phyloP scores from a whole-genome alignment of 139 green algal species.

The Chlorella ohadii region DNA sequence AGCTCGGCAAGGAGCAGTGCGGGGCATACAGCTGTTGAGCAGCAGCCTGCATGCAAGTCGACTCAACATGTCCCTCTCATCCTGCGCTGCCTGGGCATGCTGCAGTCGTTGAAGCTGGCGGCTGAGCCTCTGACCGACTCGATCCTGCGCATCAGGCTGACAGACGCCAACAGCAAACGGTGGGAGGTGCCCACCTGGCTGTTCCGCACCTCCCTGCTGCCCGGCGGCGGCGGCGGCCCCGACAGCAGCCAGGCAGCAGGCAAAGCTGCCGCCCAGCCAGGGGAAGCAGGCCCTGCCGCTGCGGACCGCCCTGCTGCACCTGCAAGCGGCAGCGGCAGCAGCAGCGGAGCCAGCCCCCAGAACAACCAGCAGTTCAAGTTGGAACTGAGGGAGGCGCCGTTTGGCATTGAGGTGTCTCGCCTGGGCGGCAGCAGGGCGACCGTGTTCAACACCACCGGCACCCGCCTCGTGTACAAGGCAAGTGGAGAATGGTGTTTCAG shows the following conservation, averaged over 20 bases:
- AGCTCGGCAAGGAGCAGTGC: too few relatives aligned
- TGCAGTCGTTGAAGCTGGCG: neutral
- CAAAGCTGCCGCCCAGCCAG: too few relatives aligned
- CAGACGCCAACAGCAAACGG: conserved; percentile 20
- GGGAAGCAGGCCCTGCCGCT: too few relatives aligned
- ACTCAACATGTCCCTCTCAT: too few relatives aligned
- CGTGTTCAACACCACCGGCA: conserved; percentile 43
- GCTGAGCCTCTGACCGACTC: neutral
- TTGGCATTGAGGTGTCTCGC: conserved; percentile 30
- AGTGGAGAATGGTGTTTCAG: too few relatives aligned
- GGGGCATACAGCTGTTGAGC: too few relatives aligned
- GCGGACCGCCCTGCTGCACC: too few relatives aligned
- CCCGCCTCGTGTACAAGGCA: conserved; percentile 51
- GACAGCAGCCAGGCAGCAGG: too few relatives aligned
- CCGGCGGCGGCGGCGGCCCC: neutral
- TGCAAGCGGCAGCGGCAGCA: neutral
- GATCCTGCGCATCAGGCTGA: conserved; percentile 40
- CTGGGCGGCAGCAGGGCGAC: neutral
- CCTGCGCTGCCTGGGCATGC: too few relatives aligned
- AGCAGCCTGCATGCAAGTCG: too few relatives aligned
- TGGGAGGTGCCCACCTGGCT: conserved; percentile 50
- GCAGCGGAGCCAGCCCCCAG: neutral
- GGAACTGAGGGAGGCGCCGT: conserved; percentile 15
- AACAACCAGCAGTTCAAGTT: neutral
- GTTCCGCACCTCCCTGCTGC: conserved; percentile 25